Evolutionary conservation across 2,329 filamentous ascomycete genomes (phyloP), one percentile per base, ranked within the genome.

Genomic region (Aspergillus fructus): DNA sequence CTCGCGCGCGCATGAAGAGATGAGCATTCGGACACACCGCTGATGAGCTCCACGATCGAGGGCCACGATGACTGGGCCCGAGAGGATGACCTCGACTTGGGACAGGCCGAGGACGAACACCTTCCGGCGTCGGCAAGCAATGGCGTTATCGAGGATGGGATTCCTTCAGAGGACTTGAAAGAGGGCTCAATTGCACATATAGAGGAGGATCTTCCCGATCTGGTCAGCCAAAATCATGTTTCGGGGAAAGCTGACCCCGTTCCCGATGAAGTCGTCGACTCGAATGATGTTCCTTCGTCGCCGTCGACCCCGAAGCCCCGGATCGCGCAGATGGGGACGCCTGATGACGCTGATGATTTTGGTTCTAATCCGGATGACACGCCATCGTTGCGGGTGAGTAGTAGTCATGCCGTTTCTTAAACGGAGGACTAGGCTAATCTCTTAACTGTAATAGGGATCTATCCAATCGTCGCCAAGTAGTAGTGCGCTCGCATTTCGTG

Each of bases 291-390:
- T 24, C 61, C 63, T n/a, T 62, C 64, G 42, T 65, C 63, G 47
- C 46, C 45, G 43, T n/a, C 37, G 37, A 15, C 37, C 17, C 37
- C n/a, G 5, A 12, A 27, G 15, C 69, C 64, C 47, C 61, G 61
- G 30, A 45, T 54, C 24, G 61, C 62, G 33, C 62, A 64, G 56
- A 55, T 57, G 41, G 62, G 49, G 49, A 59, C 49, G 21, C 49
- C 64, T 21, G 68, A 63, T 59, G 81, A 84, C 65, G 78, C 81
- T 40, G 85, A 83, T 45, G 96, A 90, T 68, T 89, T 88, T 7
- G 73, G 85, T 56, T 96, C 91, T 5, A 87, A 86, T 24, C 89
- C 90, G 19, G 92, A 96, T 68, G 90, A 96, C 71, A 88, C 90
- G 8, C 90, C 90, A 23, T 97, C 93, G 17, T 73, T 93, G 53